Conservation (phyloP, 2,329 filamentous ascomycete species). For the Colletotrichum lupini region DNA sequence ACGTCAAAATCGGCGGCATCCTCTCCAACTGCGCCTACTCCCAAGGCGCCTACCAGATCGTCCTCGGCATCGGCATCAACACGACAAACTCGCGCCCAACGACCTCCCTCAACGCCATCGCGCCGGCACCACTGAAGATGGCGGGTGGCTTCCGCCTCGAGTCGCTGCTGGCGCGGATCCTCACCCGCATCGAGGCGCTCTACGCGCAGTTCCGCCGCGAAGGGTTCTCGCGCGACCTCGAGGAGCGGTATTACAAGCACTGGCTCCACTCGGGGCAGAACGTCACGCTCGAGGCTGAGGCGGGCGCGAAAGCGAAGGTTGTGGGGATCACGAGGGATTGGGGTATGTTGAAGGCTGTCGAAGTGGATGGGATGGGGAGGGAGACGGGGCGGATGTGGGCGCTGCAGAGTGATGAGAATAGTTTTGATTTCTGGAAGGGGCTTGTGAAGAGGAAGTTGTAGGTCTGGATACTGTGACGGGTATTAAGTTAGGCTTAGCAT, state of each 20-base stretch:
- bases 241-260: constrained; percentile 80
- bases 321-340: constrained; percentile 92
- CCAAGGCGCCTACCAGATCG: constrained; percentile 81
- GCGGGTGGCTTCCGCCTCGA: constrained; percentile 72
- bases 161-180: constrained; percentile 82
- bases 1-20: constrained; percentile 94
- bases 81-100: constrained; percentile 86
- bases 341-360: constrained; percentile 87
- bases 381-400: constrained; percentile 82
- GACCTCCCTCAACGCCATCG: constrained; percentile 83
- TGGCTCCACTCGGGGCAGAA: constrained; percentile 87
- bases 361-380: constrained; percentile 79
- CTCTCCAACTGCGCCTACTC: constrained; percentile 89
- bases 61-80: constrained; percentile 90
- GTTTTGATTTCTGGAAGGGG: constrained; percentile 96
- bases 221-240: constrained; percentile 80
- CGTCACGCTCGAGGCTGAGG: constrained; percentile 82
- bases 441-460: constrained; percentile 83
- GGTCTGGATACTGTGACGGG: background rate
- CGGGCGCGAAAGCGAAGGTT: constrained; percentile 78
- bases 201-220: constrained; percentile 79
- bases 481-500: background rate
- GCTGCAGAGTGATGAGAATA: constrained; percentile 96
- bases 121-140: constrained; percentile 56
- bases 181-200: constrained; percentile 81